Evolutionary conservation across 2,329 filamentous ascomycete species (phyloP).

Genomic region (Lizonia empirigonia): DNA sequence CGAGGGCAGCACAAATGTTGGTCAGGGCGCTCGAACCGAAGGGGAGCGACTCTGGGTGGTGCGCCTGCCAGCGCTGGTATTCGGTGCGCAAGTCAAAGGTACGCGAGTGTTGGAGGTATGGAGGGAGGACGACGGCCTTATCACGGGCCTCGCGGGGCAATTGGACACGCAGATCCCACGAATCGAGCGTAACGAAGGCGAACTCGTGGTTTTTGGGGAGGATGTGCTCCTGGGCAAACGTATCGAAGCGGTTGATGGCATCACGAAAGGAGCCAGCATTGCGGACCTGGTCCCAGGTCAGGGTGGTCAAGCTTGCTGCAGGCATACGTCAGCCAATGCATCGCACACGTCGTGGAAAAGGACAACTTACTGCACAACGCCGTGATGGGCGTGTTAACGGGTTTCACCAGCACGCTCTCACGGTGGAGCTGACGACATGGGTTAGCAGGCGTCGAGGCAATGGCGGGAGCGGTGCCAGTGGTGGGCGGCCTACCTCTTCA

Average conservation of each 20-base stretch:
- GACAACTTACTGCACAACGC: constrained; percentile 88
- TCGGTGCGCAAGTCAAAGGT: constrained; percentile 97
- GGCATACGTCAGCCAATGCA: constrained; percentile 37
- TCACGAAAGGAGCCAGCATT: constrained; percentile 97
- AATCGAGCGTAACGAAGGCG: constrained; percentile 96
- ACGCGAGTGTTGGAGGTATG: constrained; percentile 95
- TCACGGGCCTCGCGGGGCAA: constrained; percentile 96
- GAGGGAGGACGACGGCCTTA: constrained; percentile 94
- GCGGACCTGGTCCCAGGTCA: constrained; percentile 99
- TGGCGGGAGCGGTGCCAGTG: constrained; percentile 14
- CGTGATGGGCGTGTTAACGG: constrained; percentile 97
- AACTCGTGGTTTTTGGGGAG: constrained; percentile 92
- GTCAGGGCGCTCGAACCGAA: constrained; percentile 94
- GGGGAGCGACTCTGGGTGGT: constrained; percentile 95
- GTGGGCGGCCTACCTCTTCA: constrained; percentile 73
- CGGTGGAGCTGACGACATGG: constrained; percentile 74
- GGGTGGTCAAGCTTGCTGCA: constrained; percentile 89
- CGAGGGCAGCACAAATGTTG: constrained; percentile 97
- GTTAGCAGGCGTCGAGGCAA: constrained; percentile 34
- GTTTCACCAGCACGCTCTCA: constrained; percentile 96
- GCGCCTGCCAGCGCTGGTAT: constrained; percentile 98
- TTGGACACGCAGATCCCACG: constrained; percentile 97
- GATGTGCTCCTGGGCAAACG: constrained; percentile 90
- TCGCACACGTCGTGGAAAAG: constrained; percentile 1
- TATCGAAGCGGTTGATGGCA: constrained; percentile 92